phyloP scores from a whole-genome alignment of 2,329 filamentous ascomycete species.

The Thelonectria olida region DNA sequence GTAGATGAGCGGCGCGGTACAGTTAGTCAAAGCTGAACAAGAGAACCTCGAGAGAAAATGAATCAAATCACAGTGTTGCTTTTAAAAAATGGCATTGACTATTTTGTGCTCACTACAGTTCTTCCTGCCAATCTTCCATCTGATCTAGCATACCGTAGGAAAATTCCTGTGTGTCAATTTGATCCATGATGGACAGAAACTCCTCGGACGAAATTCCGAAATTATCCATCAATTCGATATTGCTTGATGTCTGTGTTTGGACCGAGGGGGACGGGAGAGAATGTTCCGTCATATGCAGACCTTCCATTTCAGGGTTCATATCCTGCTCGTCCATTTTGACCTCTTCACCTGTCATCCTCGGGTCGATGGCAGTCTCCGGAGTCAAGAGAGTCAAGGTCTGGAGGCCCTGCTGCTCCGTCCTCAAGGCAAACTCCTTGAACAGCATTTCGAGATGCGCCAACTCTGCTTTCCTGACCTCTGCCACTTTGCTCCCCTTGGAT shows the following conservation, averaged over 20 bases:
- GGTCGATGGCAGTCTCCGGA: slow-evolving; percentile 20
- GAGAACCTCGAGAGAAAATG: too few relatives aligned
- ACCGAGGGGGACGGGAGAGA: slow-evolving; percentile 11
- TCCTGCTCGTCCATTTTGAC: slow-evolving; percentile 3
- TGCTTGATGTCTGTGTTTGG: slow-evolving; percentile 25
- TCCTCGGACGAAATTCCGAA: slow-evolving; percentile 51
- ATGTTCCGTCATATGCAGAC: neutral
- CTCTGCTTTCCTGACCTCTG: slow-evolving; percentile 45
- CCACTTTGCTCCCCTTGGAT: slow-evolving; percentile 44
- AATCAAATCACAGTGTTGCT: too few relatives aligned
- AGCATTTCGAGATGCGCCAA: slow-evolving; percentile 41
- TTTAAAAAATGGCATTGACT: too few relatives aligned
- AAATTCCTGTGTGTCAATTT: slow-evolving; percentile 44
- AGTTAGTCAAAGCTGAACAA: too few relatives aligned
- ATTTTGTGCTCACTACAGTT: neutral
- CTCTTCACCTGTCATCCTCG: slow-evolving; percentile 12
- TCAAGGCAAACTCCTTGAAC: slow-evolving; percentile 38
- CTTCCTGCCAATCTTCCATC: slow-evolving; percentile 6
- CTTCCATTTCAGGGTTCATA: neutral
- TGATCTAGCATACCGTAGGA: slow-evolving; percentile 23
- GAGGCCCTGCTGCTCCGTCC: slow-evolving; percentile 39
- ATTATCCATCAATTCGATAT: slow-evolving; percentile 46
- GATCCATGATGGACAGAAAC: slow-evolving; percentile 49
- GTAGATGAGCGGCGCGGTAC: too few relatives aligned
- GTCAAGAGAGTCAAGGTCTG: slow-evolving; percentile 34